Percentiles rank a stretch among this genome's conserved stretches.
These are phyloP conservation scores for Aleurites moluccanus DNA, from an alignment of 441 rosid species.

Conservation along the genomic window DNA sequence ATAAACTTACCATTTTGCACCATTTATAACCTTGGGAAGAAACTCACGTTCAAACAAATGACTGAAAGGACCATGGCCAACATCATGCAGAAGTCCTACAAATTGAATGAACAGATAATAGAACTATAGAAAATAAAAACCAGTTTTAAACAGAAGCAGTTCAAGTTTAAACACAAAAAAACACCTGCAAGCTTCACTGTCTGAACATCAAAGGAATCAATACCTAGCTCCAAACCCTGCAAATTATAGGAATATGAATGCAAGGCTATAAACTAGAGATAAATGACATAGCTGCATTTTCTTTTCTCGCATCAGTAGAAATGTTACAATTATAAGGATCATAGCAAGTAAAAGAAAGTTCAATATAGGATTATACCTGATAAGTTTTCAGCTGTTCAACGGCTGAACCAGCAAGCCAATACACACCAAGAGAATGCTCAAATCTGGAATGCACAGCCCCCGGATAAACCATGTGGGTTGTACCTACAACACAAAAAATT, in stretches of 20 bases:
- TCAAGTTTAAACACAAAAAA: conserved; percentile 2
- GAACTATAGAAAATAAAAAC: background rate
- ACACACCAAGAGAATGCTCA: conserved; percentile 92
- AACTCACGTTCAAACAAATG: conserved; percentile 84
- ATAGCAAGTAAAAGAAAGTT: conserved; percentile 11
- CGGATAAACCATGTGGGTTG: conserved; percentile 73
- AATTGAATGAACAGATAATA: conserved; percentile 19
- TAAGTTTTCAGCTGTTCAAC: conserved; percentile 51
- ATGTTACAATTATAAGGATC: conserved; percentile 21
- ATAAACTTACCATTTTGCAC: conserved; percentile 49
- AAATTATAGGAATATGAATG: conserved; percentile 11
- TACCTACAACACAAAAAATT: conserved; percentile 42
- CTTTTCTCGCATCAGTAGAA: background rate
- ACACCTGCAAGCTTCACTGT: conserved; percentile 88
- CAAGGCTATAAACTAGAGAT: conserved; percentile 1
- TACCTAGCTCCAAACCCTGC: conserved; percentile 76
- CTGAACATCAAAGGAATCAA: conserved; percentile 69
- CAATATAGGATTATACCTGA: conserved; percentile 42
- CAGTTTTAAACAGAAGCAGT: conserved; percentile 10
- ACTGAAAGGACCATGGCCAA: conserved; percentile 93
- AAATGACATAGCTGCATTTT: background rate
- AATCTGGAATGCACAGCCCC: conserved; percentile 91
- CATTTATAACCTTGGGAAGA: conserved; percentile 57
- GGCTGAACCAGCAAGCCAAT: conserved; percentile 75
- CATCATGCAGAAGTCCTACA: conserved; percentile 82